Evolutionary conservation across 2,329 filamentous ascomycete genomes (phyloP), one percentile per base, ranked within the genome.

Genomic region (Colletotrichum karsti): DNA sequence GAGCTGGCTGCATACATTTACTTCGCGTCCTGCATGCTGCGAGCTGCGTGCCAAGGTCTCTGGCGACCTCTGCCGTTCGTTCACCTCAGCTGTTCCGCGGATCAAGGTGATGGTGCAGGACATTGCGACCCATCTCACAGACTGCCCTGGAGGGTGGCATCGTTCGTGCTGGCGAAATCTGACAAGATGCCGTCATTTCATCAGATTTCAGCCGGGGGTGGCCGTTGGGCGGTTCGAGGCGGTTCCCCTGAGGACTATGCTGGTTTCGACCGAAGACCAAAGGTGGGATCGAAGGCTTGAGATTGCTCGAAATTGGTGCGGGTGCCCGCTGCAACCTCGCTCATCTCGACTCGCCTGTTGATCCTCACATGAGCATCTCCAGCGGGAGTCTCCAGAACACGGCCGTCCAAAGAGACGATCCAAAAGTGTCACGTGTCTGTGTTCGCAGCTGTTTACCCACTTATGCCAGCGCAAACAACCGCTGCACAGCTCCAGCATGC

Each of bases 341-440:
- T 64, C 60, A 68, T 68, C 61, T 65, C 65, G 60, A 68, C 60
- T 65, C 33, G 53, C 44, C 59, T 20, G 65, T 68, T 68, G 65
- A 68, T 68, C 65, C 54, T 64, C 65, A 65, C 65, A 33, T 60
- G 12, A n/a, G 28, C 33, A 30, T 44, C 59, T 18, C 12, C 41
- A 59, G 15, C 39, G 41, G 37, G 46, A 63, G n/a, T 18, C 28
- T 35, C 41, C 18, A 33, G 12, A 66, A 54, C 41, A 46, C 10
- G 10, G 55, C 57, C 55, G 62, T 59, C 54, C 44, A 62, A 63
- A 61, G 22, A 26, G 56, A 53, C 12, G 28, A 51, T 44, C 54
- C n/a, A 13, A 18, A 44, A 24, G 30, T 22, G 37, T 51, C 57
- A 51, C 57, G 33, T 51, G 57, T 6, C 5, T 44, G 33, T 51